These are phyloP conservation scores for Neocucurbitaria cava DNA, from an alignment of 2,329 filamentous ascomycete genomes.

Conservation along the genomic window DNA sequence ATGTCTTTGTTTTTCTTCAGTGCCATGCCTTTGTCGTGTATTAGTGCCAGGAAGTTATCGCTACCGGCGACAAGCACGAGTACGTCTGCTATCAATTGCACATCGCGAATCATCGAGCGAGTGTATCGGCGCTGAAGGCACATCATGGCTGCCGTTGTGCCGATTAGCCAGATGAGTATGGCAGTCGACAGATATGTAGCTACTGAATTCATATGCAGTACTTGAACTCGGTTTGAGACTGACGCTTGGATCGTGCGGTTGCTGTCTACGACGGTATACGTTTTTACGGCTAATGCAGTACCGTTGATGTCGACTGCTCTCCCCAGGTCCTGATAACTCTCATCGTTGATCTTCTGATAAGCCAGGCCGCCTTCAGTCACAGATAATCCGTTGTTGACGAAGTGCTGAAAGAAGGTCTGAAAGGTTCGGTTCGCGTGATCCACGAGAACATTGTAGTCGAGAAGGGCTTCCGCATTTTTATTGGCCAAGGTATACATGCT, in stretches of 20 bases:
- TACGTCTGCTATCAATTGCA: conserved; percentile 32
- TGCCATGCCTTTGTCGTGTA: conserved; percentile 18
- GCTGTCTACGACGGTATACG: conserved; percentile 10
- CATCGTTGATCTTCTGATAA: conserved; percentile 33
- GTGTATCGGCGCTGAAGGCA: conserved; percentile 26
- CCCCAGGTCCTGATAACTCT: conserved; percentile 9
- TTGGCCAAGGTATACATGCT: conserved; percentile 34
- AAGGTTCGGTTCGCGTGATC: conserved; percentile 27
- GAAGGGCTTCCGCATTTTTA: conserved; percentile 24
- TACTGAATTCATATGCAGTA: conserved; percentile 25
- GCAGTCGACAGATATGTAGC: conserved; percentile 26
- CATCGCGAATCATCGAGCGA: conserved; percentile 19
- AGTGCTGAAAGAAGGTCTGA: conserved; percentile 30
- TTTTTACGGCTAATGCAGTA: conserved; percentile 1
- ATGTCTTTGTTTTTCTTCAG: conserved; percentile 18
- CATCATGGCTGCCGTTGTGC: conserved; percentile 17
- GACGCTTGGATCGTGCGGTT: conserved; percentile 14
- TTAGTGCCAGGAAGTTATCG: conserved; percentile 26
- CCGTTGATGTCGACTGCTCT: conserved; percentile 6
- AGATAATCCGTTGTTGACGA: conserved; percentile 12
- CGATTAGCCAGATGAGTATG: conserved; percentile 30
- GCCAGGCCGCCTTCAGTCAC: conserved; percentile 24
- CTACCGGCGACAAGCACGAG: conserved; percentile 32
- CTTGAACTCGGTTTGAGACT: conserved; percentile 18
- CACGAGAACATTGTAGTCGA: conserved; percentile 16